Conservation (phyloP, 805 yeast species). For the Candida anglica region DNA sequence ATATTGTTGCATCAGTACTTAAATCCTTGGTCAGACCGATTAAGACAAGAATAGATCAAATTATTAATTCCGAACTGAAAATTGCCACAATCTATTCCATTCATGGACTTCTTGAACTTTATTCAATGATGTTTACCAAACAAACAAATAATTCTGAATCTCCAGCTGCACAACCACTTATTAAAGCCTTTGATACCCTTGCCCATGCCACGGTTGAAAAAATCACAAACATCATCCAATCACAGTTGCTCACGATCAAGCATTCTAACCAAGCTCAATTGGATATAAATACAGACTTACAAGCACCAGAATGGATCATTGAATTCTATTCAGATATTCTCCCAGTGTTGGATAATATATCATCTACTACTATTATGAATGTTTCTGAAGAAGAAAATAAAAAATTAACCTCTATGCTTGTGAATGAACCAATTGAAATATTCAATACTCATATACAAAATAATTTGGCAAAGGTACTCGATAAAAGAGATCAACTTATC, state of each 20-base stretch:
- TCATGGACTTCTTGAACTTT: constrained; percentile 61
- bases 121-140: constrained; percentile 63
- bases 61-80: constrained; percentile 61
- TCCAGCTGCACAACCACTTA: neutral
- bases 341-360: constrained; percentile 47
- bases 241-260: constrained; percentile 27
- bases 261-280: constrained; percentile 36
- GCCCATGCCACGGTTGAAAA: neutral
- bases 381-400: constrained; percentile 30
- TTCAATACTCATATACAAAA: constrained; percentile 28
- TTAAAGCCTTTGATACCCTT: neutral
- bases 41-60: constrained; percentile 62
- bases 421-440: constrained; percentile 45
- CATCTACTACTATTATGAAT: constrained; percentile 37
- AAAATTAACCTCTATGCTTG: constrained; percentile 35
- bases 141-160: constrained; percentile 13
- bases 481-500: constrained; percentile 35
- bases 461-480: constrained; percentile 15
- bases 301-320: constrained; percentile 81
- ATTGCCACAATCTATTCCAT: constrained; percentile 54
- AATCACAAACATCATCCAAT: constrained; percentile 19
- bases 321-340: constrained; percentile 61
- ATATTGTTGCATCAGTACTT: constrained; percentile 48
- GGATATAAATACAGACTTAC: constrained; percentile 50
- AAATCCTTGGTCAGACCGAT: constrained; percentile 55